These are phyloP conservation scores for Sesbania bispinosa DNA, from an alignment of 306 rosid genomes.

Conservation along the genomic window DNA sequence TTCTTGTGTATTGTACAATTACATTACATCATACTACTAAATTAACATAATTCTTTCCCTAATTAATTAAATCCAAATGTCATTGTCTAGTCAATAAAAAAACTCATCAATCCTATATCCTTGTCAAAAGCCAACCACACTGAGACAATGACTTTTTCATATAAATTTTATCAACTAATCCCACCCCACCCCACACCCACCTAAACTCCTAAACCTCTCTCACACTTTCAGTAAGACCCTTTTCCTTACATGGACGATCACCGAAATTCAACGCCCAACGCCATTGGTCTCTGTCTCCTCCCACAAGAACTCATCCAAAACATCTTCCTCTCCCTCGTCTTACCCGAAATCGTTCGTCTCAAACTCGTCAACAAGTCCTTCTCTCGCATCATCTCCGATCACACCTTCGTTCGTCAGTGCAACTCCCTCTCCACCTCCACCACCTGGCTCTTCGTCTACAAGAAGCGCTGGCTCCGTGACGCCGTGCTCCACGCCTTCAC, in stretches of 20 bases:
- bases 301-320: slow-evolving; percentile 53
- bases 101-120: background rate
- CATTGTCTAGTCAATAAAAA: background rate
- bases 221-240: background rate
- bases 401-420: slow-evolving; percentile 45
- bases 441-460: slow-evolving; percentile 64
- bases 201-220: background rate
- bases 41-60: no score
- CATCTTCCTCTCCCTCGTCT: slow-evolving; percentile 43
- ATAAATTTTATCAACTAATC: background rate
- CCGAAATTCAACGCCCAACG: slow-evolving; percentile 33
- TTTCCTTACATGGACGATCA: slow-evolving; percentile 40
- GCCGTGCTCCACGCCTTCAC: slow-evolving; percentile 57
- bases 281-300: slow-evolving; percentile 55
- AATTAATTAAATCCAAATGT: background rate
- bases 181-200: background rate
- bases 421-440: slow-evolving; percentile 45
- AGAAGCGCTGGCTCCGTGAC: slow-evolving; percentile 62
- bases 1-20: no score
- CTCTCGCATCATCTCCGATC: slow-evolving; percentile 36
- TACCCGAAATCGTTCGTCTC: slow-evolving; percentile 35
- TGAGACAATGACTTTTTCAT: background rate
- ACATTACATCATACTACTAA: no score
- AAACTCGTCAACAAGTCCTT: slow-evolving; percentile 32
- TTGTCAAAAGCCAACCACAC: slow-evolving; percentile 22